Base-by-base conservation (phyloP, 1,284 basidiomycete species). In the Ustilago bromivora region DNA sequence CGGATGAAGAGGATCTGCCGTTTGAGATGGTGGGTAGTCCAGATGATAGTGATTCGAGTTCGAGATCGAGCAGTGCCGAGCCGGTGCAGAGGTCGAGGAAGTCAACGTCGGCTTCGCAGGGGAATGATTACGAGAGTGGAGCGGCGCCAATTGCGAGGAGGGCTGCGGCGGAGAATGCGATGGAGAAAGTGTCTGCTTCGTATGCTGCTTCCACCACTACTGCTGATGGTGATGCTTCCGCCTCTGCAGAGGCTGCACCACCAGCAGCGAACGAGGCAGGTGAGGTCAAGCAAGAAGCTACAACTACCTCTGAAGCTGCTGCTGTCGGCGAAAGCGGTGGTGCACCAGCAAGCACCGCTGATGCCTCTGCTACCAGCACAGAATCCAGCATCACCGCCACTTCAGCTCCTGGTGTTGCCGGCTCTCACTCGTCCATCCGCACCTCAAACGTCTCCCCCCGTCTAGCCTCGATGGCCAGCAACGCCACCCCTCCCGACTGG, bases 401-500 rank as follows among this genome's bases (percentile, higher is more conserved):
- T 7, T 6, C 43, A 46, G 43, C 43, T 19, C 43, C 43, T 19
- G 43, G 43, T 46, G n/a, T 19, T 52, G 59, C 40, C 0, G 52
- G 57, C 17, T 59, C 57, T 19, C 57, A 51, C 17, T 36, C 38
- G 47, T 60, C 61, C 49, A 34, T 63, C 38, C 38, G 58, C 38
- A 31, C 64, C 61, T 19, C 49, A 55, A 67, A 71, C 57, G 69
- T 56, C 0, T 76, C 74, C 36, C 74, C 74, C 17, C 66, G 69
- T 6, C 55, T 68, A 43, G 64, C 69, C 5, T 57, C 61, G 2
- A 58, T 78, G 9, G 23, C 57, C 69, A 1, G 69, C 23, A 28
- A 65, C 19, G 69, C 67, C 2, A 60, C 58, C 32, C 67, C 73
- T 17, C 94, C 94, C 0, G 85, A 88, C 36, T 96, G 95, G 94